Evolutionary conservation across 2,329 filamentous ascomycete species (phyloP).

Genomic region (Hortaea sp.): DNA sequence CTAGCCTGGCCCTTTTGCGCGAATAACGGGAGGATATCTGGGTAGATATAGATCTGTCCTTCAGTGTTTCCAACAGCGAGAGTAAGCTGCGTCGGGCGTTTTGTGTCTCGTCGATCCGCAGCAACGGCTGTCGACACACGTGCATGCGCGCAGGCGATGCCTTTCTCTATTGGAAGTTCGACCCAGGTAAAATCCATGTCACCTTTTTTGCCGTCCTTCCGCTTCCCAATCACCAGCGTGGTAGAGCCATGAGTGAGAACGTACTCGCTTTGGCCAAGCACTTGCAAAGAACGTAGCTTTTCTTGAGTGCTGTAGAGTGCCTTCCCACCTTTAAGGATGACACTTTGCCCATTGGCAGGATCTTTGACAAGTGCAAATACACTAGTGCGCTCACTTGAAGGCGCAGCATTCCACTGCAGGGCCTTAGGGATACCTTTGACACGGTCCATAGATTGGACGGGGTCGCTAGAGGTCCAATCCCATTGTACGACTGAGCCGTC

Average conservation of each 20-base stretch:
- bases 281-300: conserved; percentile 29
- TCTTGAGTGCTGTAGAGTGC: conserved; percentile 28
- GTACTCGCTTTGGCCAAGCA: conserved; percentile 46
- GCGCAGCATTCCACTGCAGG: background rate
- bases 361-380: background rate
- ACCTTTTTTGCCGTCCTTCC: conserved; percentile 22
- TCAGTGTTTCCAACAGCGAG: conserved; percentile 66
- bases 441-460: background rate
- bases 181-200: conserved; percentile 39
- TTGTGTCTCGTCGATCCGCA: conserved; percentile 25
- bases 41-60: conserved; percentile 73
- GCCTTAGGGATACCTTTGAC: background rate
- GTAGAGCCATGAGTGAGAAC: conserved; percentile 47
- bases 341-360: background rate
- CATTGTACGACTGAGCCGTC: conserved; percentile 44
- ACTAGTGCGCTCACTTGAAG: background rate
- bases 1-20: conserved; percentile 10
- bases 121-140: conserved; percentile 24
- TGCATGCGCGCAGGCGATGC: conserved; percentile 58
- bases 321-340: background rate
- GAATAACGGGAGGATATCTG: conserved; percentile 27
- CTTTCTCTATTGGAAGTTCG: conserved; percentile 47
- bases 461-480: conserved; percentile 41
- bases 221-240: conserved; percentile 52
- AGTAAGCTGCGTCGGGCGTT: conserved; percentile 45